Conservation (phyloP, 441 rosid genomes). For the Adansonia madagascariensis region DNA sequence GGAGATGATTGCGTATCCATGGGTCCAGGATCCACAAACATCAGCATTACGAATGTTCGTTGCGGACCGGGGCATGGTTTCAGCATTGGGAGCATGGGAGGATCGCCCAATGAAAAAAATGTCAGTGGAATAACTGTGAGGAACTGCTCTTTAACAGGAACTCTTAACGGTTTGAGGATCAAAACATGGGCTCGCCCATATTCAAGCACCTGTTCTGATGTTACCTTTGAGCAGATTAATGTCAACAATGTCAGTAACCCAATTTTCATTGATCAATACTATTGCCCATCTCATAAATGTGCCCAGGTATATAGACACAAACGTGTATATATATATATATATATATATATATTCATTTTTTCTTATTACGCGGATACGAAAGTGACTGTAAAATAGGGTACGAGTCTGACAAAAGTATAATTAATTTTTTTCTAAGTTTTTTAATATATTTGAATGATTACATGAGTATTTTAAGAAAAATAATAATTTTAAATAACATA, state of each 20-base stretch:
- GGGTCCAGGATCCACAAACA: constrained; percentile 14
- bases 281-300: constrained; percentile 30
- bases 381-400: no score
- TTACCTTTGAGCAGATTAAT: constrained; percentile 20
- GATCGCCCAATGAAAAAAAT: constrained; percentile 15
- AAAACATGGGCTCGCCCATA: no score
- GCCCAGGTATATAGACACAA: background rate
- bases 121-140: constrained; percentile 27
- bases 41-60: constrained; percentile 16
- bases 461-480: no score
- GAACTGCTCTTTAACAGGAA: constrained; percentile 23
- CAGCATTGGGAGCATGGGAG: constrained; percentile 36
- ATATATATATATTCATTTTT: background rate
- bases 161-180: constrained; percentile 24
- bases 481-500: no score
- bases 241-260: constrained; percentile 28
- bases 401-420: no score
- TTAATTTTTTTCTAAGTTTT: no score
- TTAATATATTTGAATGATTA: no score
- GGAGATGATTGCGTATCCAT: constrained; percentile 29
- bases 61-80: constrained; percentile 42
- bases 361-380: no score
- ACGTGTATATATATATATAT: no score
- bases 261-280: constrained; percentile 34
- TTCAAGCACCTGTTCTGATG: background rate